Conservation (phyloP, 352 stramenopile genomes). For the Phytopythium aichiense region DNA sequence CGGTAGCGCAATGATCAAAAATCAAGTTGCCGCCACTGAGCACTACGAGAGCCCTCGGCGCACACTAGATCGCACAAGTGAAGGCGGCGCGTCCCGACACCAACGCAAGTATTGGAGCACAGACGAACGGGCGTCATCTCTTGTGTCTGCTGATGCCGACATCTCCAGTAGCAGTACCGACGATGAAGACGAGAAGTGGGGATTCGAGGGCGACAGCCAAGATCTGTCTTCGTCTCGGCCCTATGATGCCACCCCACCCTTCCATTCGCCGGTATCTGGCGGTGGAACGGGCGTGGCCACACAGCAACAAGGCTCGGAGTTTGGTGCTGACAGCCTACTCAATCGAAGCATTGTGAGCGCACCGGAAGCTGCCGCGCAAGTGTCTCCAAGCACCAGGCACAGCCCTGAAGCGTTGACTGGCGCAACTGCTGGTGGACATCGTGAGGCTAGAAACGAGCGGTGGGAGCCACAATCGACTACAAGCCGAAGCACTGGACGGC, state of each 20-base stretch:
- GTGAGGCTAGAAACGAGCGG: no score
- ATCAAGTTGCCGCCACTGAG: neutral
- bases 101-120: neutral
- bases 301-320: neutral
- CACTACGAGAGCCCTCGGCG: neutral
- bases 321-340: neutral
- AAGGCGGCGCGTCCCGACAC: neutral
- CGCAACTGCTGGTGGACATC: neutral
- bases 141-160: neutral
- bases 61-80: neutral
- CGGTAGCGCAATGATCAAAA: neutral
- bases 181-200: neutral
- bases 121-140: neutral
- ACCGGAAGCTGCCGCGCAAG: neutral
- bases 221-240: neutral
- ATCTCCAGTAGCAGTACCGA: neutral
- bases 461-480: no score
- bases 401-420: no score
- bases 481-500: no score
- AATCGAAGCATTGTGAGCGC: neutral
- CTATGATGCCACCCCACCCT: neutral
- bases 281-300: neutral
- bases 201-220: no score
- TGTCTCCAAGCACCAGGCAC: no score
- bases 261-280: neutral